Evolutionary conservation across 1,139 yeast genomes (phyloP).

Genomic region (Suhomyces panamericanus): DNA sequence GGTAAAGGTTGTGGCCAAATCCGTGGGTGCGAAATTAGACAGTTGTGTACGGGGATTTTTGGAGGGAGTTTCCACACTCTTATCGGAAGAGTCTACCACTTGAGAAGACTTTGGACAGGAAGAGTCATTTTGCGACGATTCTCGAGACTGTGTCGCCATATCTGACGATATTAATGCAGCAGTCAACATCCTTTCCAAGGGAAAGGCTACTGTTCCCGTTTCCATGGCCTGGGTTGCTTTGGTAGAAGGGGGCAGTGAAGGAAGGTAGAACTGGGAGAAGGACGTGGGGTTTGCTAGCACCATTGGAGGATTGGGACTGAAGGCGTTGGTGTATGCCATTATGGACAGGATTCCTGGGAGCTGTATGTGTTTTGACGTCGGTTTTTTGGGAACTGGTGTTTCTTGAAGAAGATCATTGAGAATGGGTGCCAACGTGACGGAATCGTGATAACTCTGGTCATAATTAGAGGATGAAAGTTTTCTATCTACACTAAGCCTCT

Average conservation of each 20-base stretch:
- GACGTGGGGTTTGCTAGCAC: background rate
- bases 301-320: slow-evolving; percentile 2
- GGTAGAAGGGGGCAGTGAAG: slow-evolving; percentile 4
- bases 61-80: background rate
- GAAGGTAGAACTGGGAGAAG: slow-evolving; percentile 1
- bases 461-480: background rate
- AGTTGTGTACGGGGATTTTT: background rate
- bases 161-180: background rate
- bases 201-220: slow-evolving; percentile 2
- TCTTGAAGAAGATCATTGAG: background rate
- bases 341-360: slow-evolving; percentile 4
- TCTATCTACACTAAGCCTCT: background rate
- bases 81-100: background rate
- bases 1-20: background rate
- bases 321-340: background rate
- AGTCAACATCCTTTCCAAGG: background rate
- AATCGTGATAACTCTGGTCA: slow-evolving; percentile 1
- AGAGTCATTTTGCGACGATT: background rate
- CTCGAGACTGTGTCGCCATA: background rate
- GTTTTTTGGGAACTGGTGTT: background rate
- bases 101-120: background rate
- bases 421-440: slow-evolving; percentile 1
- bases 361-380: background rate
- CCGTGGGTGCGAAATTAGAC: slow-evolving; percentile 1
- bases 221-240: background rate